These are phyloP conservation scores for Cladochytrium tenue DNA, from an alignment of 371 early-diverging fungal genomes.

Conservation along the genomic window DNA sequence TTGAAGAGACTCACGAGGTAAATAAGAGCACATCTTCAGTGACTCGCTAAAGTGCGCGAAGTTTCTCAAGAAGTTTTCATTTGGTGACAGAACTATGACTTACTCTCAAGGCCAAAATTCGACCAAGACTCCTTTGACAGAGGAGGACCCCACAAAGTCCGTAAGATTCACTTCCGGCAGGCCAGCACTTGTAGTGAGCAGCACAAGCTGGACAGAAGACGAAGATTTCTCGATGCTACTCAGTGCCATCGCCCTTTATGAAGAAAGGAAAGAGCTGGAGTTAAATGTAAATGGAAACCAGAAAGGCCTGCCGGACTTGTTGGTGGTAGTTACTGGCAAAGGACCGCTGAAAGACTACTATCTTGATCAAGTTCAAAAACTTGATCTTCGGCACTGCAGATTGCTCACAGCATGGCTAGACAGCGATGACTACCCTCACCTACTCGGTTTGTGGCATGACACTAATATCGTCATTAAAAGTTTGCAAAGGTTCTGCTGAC, in stretches of 20 bases:
- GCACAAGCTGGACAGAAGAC: constrained; percentile 95
- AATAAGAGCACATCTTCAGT: constrained; percentile 1
- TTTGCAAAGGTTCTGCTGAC: constrained; percentile 78
- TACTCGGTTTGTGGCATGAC: constrained; percentile 60
- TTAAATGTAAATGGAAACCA: not conserved
- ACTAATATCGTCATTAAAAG: not conserved
- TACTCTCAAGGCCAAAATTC: constrained; percentile 6
- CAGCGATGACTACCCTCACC: constrained; percentile 78
- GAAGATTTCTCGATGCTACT: constrained; percentile 88
- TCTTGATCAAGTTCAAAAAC: constrained; percentile 57
- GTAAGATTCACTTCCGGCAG: constrained; percentile 31
- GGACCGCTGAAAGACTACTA: constrained; percentile 80
- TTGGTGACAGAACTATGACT: not conserved
- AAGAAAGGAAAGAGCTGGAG: constrained; percentile 24
- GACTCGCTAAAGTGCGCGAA: not conserved
- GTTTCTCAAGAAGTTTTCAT: not conserved
- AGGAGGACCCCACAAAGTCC: not conserved
- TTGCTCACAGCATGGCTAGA: constrained; percentile 83
- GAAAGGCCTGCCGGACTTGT: constrained; percentile 54
- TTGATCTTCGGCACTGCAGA: constrained; percentile 57
- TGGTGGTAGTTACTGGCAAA: constrained; percentile 90
- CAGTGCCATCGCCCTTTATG: constrained; percentile 69
- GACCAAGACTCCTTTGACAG: not conserved
- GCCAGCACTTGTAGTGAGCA: constrained; percentile 77
- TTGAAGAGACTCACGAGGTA: constrained; percentile 31